Base-by-base conservation (phyloP, 2,329 filamentous ascomycete genomes). In the Fusarium citri region DNA sequence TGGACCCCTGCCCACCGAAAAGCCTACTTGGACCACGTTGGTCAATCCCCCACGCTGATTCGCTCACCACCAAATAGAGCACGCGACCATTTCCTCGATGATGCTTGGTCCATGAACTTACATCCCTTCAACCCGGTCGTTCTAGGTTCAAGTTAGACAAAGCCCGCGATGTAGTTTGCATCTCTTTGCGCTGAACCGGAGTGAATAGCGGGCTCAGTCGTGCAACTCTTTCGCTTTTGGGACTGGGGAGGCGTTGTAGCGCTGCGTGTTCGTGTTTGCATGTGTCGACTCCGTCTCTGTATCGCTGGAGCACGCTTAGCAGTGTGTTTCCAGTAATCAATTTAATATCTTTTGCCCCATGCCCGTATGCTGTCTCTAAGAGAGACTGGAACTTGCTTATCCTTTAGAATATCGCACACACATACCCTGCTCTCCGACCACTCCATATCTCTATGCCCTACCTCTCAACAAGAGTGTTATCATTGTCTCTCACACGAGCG, bases 1-100 rank as follows among this genome's bases (percentile, higher is more conserved):
- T 49, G 23, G 55, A 68, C 63, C 66, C 70, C 66, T 71, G 71
- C 59, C 68, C 68, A 70, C 62, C 71, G 55, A 64, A 69, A 65
- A 61, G 71, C 65, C 68, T 69, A 71, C 66, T 48, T 55, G 64
- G 73, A 76, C 76, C 79, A 81, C 79, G 80, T 81, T 79, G 77
- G 76, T 72, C 20, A 57, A 73, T 65, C 54, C 67, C 64, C 67
- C 61, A 59, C 67, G 64, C 74, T 80, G 76, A 81, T 81, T 81
- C 75, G 80, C 55, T 73, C 28, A 57, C 34, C 56, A 68, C 65
- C 73, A 62, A 62, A 66, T 65, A 68, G 76, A 81, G 80, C 80
- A 81, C 80, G 80, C 80, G 80, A 81, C 80, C 78, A 79, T 78
- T 79, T 80, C 74, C 79, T 81, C 74, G 77, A 81, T 80, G 78